These are phyloP conservation scores for Stephanodiscus triporus DNA, from an alignment of 108 stramenopile species.

Conservation along the genomic window DNA sequence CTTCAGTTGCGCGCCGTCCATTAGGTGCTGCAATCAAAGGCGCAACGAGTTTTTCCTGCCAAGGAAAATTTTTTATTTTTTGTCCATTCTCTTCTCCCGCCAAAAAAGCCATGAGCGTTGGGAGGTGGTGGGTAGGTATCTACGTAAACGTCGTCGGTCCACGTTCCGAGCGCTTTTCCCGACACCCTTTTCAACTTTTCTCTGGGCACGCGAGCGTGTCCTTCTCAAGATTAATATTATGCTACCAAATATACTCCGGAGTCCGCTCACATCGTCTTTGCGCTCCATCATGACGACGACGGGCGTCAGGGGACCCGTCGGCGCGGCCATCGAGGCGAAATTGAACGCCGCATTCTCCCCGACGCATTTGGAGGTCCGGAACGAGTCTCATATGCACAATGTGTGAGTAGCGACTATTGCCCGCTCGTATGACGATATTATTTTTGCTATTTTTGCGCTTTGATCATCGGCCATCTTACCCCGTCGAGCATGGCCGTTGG, in stretches of 20 bases:
- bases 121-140: too few species aligned
- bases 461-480: background rate
- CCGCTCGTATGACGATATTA: background rate
- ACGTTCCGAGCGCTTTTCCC: too few species aligned
- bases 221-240: too few species aligned
- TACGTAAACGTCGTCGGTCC: too few species aligned
- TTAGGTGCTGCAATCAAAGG: too few species aligned
- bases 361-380: constrained; percentile 72
- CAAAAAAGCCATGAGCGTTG: too few species aligned
- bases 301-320: constrained; percentile 37
- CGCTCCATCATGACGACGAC: constrained; percentile 20
- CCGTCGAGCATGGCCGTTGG: background rate
- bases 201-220: too few species aligned
- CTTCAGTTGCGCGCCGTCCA: too few species aligned
- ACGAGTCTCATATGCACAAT: constrained; percentile 90
- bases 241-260: constrained; percentile 13
- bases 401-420: constrained; percentile 51
- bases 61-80: too few species aligned
- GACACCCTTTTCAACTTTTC: too few species aligned
- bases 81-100: too few species aligned
- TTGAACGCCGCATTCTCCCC: constrained; percentile 61
- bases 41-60: too few species aligned
- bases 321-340: constrained; percentile 58
- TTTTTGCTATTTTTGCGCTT: constrained; percentile 11
- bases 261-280: background rate